A percentile compares a stretch with the other conserved stretches of the same genome.
phyloP scores from a whole-genome alignment of 306 rosid genomes.

The Ammopiptanthus mongolicus region DNA sequence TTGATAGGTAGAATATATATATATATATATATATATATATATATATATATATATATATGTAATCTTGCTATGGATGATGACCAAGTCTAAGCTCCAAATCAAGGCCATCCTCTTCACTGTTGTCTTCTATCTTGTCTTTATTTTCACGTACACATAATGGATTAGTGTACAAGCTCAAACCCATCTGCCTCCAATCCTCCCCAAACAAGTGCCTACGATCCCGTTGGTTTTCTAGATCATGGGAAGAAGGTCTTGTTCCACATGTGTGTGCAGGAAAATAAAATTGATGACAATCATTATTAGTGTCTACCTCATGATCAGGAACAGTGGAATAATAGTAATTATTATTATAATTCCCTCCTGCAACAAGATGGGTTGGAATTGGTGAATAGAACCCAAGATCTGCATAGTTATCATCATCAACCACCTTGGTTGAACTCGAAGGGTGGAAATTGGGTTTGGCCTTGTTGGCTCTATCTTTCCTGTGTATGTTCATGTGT shows the following conservation, averaged over 20 bases:
- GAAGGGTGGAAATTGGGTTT: slow-evolving; percentile 35
- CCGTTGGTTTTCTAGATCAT: slow-evolving; percentile 29
- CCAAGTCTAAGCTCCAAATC: slow-evolving; percentile 97
- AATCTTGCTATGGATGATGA: slow-evolving; percentile 41
- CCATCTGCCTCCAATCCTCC: slow-evolving; percentile 43
- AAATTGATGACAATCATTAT: slow-evolving; percentile 30
- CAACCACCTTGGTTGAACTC: slow-evolving; percentile 28
- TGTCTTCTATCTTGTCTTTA: slow-evolving; percentile 25
- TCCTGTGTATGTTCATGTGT: slow-evolving; percentile 88
- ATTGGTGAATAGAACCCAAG: slow-evolving; percentile 35
- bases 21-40: not conserved
- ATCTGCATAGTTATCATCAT: not conserved
- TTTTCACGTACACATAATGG: slow-evolving; percentile 16
- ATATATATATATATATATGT: not conserved
- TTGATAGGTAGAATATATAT: not conserved
- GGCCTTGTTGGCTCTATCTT: slow-evolving; percentile 50
- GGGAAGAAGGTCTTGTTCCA: slow-evolving; percentile 27
- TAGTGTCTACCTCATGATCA: slow-evolving; percentile 19
- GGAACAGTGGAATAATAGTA: slow-evolving; percentile 14
- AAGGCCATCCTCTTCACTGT: slow-evolving; percentile 39
- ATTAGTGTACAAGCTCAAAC: slow-evolving; percentile 35
- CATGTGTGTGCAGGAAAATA: slow-evolving; percentile 31
- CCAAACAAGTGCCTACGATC: slow-evolving; percentile 22
- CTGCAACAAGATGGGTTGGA: slow-evolving; percentile 17
- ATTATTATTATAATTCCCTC: not conserved